phyloP scores from a whole-genome alignment of 208 protist genomes.

The Leishmania turanica region DNA sequence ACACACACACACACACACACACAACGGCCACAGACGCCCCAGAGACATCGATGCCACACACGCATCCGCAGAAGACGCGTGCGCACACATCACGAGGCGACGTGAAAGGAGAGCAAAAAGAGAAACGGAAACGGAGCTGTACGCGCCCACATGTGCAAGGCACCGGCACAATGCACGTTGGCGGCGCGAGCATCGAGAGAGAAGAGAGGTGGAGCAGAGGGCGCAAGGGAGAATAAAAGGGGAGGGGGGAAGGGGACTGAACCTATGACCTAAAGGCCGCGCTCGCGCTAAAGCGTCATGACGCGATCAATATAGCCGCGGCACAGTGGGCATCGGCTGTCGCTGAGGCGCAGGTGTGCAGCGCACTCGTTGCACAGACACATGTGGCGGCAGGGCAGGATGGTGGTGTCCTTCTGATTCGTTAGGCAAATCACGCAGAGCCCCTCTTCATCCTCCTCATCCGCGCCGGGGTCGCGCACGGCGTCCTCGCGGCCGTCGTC shows the following conservation, averaged over 20 bases:
- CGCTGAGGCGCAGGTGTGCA: slow-evolving; percentile 61
- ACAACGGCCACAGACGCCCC: neutral
- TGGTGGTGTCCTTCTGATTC: slow-evolving; percentile 79
- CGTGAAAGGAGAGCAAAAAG: neutral
- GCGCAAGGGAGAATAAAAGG: neutral
- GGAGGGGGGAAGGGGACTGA: neutral
- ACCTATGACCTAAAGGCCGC: neutral
- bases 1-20: no score
- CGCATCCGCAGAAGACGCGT: neutral
- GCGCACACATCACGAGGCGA: neutral
- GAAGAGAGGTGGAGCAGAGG: neutral
- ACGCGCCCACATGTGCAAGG: neutral
- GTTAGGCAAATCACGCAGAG: slow-evolving; percentile 91
- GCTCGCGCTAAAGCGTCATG: slow-evolving; percentile 49
- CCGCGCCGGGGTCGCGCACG: slow-evolving; percentile 6
- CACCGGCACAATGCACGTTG: neutral
- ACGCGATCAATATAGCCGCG: slow-evolving; percentile 68
- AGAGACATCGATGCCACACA: neutral
- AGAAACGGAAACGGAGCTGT: neutral
- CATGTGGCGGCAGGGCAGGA: slow-evolving; percentile 94
- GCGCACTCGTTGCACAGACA: slow-evolving; percentile 92
- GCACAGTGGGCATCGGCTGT: slow-evolving; percentile 93
- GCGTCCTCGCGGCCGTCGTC: slow-evolving; percentile 50
- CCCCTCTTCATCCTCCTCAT: slow-evolving; percentile 40
- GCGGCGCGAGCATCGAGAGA: neutral